Percentiles rank a stretch among this genome's conserved stretches.
These are phyloP conservation scores for Massariosphaeria phaeospora DNA, from an alignment of 495 filamentous ascomycete species.

Conservation along the genomic window DNA sequence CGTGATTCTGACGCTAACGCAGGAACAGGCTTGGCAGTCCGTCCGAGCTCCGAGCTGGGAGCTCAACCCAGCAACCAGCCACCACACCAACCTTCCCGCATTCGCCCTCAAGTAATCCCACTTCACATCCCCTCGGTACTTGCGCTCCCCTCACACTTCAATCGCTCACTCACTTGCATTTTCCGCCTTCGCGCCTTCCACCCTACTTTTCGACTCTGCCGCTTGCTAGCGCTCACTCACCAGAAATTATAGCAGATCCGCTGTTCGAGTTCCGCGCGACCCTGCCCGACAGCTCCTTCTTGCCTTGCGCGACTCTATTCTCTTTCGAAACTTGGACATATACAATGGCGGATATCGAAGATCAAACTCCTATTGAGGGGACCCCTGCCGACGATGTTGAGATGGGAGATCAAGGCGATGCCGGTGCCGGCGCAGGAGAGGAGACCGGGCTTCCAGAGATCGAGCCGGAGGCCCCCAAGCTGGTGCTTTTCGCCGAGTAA, in stretches of 20 bases:
- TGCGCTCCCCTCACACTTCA: neutral
- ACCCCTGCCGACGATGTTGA: conserved; percentile 45
- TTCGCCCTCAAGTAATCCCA: neutral
- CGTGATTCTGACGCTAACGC: conserved; percentile 10
- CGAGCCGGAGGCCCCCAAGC: conserved; percentile 26
- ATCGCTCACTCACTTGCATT: neutral
- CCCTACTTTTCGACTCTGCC: neutral
- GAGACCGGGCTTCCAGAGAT: conserved; percentile 16
- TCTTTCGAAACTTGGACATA: neutral
- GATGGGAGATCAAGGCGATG: conserved; percentile 44
- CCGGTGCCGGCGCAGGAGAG: conserved; percentile 22
- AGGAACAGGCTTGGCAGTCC: conserved; percentile 11
- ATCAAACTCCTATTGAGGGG: conserved; percentile 41
- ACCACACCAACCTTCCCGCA: neutral
- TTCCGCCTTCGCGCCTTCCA: neutral
- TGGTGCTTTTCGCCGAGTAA: conserved; percentile 37
- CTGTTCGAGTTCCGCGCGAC: too few relatives aligned
- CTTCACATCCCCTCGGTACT: neutral
- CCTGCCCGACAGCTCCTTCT: neutral
- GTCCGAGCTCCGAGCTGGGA: neutral
- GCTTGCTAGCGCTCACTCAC: too few relatives aligned
- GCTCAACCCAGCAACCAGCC: neutral
- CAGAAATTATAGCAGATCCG: too few relatives aligned
- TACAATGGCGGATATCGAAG: conserved; percentile 31
- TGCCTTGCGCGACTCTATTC: neutral